A percentile compares a stretch with the other conserved stretches of the same genome.
These are phyloP conservation scores for Sclerotiophoma versabilis DNA, from an alignment of 2,329 filamentous ascomycete genomes.

Conservation along the genomic window DNA sequence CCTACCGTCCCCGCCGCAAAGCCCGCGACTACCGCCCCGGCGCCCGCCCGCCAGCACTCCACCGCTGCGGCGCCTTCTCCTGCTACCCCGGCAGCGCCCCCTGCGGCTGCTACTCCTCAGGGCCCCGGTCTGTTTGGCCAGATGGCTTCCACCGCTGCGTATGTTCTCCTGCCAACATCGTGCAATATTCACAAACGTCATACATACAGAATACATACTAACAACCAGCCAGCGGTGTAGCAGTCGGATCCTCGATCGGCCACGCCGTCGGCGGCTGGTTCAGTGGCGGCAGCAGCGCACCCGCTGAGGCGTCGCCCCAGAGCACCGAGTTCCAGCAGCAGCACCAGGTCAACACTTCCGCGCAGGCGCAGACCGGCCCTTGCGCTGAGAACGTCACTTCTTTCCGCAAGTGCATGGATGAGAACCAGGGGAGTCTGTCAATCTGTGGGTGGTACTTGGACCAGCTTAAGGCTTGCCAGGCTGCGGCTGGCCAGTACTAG, in stretches of 20 bases:
- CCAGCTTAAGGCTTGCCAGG: slow-evolving; percentile 72
- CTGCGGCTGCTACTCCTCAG: slow-evolving; percentile 56
- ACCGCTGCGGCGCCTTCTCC: slow-evolving; percentile 65
- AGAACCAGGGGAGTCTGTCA: slow-evolving; percentile 90
- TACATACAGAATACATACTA: background rate
- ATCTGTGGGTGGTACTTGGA: slow-evolving; percentile 99
- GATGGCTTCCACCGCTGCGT: slow-evolving; percentile 98
- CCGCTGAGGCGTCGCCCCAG: slow-evolving; percentile 56
- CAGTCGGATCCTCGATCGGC: slow-evolving; percentile 92
- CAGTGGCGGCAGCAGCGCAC: slow-evolving; percentile 70
- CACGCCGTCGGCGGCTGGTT: slow-evolving; percentile 93
- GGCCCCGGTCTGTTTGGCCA: slow-evolving; percentile 91
- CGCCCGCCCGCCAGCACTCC: slow-evolving; percentile 67
- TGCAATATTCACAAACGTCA: background rate
- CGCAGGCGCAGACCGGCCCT: slow-evolving; percentile 43
- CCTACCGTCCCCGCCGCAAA: slow-evolving; percentile 52
- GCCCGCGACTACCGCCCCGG: slow-evolving; percentile 62
- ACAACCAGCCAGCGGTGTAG: slow-evolving; percentile 77
- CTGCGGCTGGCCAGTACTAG: slow-evolving; percentile 58
- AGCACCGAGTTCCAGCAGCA: slow-evolving; percentile 38
- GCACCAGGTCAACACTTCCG: slow-evolving; percentile 48
- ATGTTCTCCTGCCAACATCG: slow-evolving; percentile 55
- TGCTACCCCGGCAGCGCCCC: slow-evolving; percentile 59
- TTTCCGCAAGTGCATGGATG: slow-evolving; percentile 97
- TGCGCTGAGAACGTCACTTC: slow-evolving; percentile 81